Conservation (phyloP, 805 yeast species). For the Saccharomycopsis fibuligera region DNA sequence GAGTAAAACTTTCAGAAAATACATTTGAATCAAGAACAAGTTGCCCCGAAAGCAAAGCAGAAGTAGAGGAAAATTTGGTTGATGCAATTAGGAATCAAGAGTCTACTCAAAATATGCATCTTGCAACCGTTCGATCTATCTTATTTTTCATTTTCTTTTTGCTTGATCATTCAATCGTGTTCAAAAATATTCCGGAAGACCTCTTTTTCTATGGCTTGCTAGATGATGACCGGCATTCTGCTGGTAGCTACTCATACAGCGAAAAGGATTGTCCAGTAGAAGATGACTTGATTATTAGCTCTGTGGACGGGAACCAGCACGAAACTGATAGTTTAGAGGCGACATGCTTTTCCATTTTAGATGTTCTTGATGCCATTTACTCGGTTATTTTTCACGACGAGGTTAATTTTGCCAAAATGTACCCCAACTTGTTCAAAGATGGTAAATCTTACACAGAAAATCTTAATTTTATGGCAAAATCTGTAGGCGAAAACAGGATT, state of each 20-base stretch:
- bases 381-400: not conserved
- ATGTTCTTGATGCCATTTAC: conserved; percentile 12
- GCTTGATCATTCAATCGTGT: conserved; percentile 1
- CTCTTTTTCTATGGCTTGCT: conserved; percentile 12
- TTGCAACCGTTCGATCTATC: not conserved
- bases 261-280: not conserved
- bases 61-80: not conserved
- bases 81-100: not conserved
- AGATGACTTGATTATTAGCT: not conserved
- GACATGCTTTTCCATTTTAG: conserved; percentile 13
- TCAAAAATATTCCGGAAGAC: conserved; percentile 15
- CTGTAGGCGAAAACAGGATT: conserved; percentile 1
- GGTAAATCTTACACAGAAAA: conserved; percentile 3
- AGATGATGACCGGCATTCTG: no score
- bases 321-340: no score
- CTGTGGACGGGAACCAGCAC: not conserved
- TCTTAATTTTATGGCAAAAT: not conserved
- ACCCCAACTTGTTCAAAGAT: conserved; percentile 13
- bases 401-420: not conserved
- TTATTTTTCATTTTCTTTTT: conserved; percentile 12
- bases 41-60: not conserved
- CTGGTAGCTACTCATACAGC: not conserved
- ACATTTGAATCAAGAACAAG: not conserved
- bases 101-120: not conserved
- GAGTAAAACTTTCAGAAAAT: not conserved